phyloP scores from a whole-genome alignment of 306 rosid species.

The Malus sylvestris region DNA sequence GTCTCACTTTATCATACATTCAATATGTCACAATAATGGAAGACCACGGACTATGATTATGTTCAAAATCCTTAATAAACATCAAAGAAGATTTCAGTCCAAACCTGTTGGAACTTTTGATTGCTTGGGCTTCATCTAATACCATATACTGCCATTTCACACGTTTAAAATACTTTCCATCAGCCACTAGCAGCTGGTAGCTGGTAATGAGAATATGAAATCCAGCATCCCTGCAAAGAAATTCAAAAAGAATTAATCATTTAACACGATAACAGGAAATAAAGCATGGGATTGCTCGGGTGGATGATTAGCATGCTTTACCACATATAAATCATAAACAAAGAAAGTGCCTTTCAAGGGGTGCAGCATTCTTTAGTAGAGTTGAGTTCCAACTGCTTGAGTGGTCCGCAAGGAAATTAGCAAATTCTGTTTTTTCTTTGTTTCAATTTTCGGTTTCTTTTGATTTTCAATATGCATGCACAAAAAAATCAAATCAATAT shows the following conservation, averaged over 20 bases:
- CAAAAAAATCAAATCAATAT: neutral
- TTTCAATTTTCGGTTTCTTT: neutral
- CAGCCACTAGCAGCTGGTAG: conserved; percentile 87
- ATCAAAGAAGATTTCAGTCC: conserved; percentile 11
- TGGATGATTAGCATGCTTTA: neutral
- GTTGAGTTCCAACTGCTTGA: neutral
- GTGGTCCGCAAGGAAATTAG: neutral
- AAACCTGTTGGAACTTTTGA: conserved; percentile 87
- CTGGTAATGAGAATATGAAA: conserved; percentile 93
- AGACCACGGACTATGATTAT: neutral
- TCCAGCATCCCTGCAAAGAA: conserved; percentile 73
- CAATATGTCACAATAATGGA: neutral
- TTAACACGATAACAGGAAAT: neutral
- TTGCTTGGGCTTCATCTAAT: conserved; percentile 98
- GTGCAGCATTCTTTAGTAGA: neutral
- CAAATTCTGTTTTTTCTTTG: neutral
- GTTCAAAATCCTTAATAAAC: neutral
- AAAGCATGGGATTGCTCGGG: neutral
- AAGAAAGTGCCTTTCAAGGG: neutral
- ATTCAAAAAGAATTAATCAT: neutral
- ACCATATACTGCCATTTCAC: conserved; percentile 99
- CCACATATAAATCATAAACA: neutral
- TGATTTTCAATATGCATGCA: neutral
- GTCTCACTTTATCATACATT: neutral
- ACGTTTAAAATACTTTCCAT: conserved; percentile 81